Conservation (phyloP, 768 basidiomycete genomes). For the Lactarius sanguifluus region DNA sequence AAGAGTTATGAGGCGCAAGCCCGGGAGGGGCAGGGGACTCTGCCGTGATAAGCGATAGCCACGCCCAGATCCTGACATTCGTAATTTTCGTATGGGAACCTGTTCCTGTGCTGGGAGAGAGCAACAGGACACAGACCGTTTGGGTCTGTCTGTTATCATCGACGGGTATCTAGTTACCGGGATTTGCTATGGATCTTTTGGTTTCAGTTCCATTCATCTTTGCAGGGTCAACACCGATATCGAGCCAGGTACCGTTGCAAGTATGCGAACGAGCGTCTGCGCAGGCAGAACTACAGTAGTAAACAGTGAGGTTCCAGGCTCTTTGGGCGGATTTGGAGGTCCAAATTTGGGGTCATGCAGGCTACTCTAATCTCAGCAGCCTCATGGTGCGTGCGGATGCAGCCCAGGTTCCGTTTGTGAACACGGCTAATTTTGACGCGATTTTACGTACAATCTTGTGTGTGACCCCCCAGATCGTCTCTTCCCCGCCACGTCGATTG, state of each 20-base stretch:
- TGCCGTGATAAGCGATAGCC: slow-evolving; percentile 32
- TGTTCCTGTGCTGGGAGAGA: slow-evolving; percentile 53
- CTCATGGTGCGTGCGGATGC: slow-evolving; percentile 41
- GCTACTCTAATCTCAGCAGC: slow-evolving; percentile 40
- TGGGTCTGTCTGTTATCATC: slow-evolving; percentile 42
- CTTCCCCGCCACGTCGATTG: not conserved
- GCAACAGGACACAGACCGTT: slow-evolving; percentile 44
- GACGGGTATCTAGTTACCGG: slow-evolving; percentile 40
- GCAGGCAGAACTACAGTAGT: slow-evolving; percentile 34
- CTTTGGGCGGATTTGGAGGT: slow-evolving; percentile 2
- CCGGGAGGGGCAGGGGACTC: slow-evolving; percentile 42
- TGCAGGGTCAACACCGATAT: slow-evolving; percentile 42
- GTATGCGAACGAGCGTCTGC: slow-evolving; percentile 38
- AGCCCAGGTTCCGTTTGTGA: slow-evolving; percentile 37
- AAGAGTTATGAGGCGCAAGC: slow-evolving; percentile 47
- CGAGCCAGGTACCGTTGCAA: slow-evolving; percentile 34
- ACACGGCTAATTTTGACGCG: slow-evolving; percentile 41
- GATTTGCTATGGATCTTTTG: slow-evolving; percentile 1
- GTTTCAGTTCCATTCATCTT: not conserved
- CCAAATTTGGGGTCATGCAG: slow-evolving; percentile 23
- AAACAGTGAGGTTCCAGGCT: slow-evolving; percentile 36
- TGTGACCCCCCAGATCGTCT: slow-evolving; percentile 13
- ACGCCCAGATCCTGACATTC: slow-evolving; percentile 39
- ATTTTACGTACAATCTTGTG: slow-evolving; percentile 51
- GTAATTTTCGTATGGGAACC: slow-evolving; percentile 43